A percentile compares a stretch with the other conserved stretches of the same genome.
phyloP scores from a whole-genome alignment of 2,329 filamentous ascomycete genomes.

The Daldinia eschscholtzii region DNA sequence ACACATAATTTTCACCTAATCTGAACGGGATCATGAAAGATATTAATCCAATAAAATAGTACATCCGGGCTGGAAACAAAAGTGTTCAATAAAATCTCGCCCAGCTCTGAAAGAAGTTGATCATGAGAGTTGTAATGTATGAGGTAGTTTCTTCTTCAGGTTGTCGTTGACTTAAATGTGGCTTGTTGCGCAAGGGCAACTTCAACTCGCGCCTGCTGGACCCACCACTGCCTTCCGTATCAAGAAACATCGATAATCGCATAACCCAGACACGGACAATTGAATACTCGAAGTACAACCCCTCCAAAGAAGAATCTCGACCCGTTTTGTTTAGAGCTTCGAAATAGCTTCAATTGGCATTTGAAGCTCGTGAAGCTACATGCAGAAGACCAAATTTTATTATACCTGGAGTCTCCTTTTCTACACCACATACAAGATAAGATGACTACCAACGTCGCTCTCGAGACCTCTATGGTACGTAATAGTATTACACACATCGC shows the following conservation, averaged over 20 bases:
- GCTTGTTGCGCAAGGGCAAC: neutral
- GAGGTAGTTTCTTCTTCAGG: neutral
- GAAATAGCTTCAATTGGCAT: constrained; percentile 22
- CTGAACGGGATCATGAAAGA: neutral
- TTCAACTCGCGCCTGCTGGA: neutral
- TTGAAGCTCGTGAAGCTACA: neutral
- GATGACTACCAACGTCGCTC: constrained; percentile 82
- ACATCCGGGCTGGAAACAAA: too few relatives aligned
- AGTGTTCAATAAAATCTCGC: neutral
- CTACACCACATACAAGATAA: too few relatives aligned
- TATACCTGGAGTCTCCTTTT: neutral
- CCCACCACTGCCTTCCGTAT: neutral
- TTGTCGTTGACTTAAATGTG: constrained; percentile 5
- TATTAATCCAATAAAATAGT: too few relatives aligned
- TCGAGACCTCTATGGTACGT: constrained; percentile 87
- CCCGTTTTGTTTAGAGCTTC: constrained; percentile 15
- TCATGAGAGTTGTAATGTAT: neutral
- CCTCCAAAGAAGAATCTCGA: constrained; percentile 33
- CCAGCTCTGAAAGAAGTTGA: constrained; percentile 16
- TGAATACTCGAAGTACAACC: constrained; percentile 17
- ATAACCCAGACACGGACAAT: constrained; percentile 1
- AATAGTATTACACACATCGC: neutral
- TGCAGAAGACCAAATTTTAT: neutral
- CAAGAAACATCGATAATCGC: constrained; percentile 14
- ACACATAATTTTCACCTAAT: constrained; percentile 13